Evolutionary conservation across 495 filamentous ascomycete species (phyloP).

Genomic region (Penicillium coffeae): DNA sequence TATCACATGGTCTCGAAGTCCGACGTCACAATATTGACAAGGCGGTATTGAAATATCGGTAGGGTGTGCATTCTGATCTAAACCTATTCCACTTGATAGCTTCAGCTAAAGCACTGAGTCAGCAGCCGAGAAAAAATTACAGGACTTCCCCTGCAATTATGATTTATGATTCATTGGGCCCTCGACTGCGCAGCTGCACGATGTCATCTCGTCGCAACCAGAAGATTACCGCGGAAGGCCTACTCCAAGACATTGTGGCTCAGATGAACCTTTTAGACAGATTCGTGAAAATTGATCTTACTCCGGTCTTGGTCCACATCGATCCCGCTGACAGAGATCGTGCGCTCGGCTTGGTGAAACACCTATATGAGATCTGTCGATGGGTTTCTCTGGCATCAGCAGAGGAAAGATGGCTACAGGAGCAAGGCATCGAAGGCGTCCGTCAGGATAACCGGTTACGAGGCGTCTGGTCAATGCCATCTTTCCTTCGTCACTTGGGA

Average conservation of each 20-base stretch:
- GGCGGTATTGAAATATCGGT: no score
- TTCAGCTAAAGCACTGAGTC: not conserved
- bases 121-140: not conserved
- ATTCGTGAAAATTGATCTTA: not conserved
- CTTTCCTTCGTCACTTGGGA: constrained; percentile 7
- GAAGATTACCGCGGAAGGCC: not conserved
- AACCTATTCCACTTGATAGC: not conserved
- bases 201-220: not conserved
- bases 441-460: not conserved
- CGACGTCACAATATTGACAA: not conserved
- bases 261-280: not conserved
- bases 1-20: not conserved
- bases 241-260: not conserved
- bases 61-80: not conserved
- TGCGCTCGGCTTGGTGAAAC: not conserved
- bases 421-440: not conserved
- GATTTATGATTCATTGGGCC: not conserved
- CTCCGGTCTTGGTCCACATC: not conserved
- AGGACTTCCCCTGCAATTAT: not conserved
- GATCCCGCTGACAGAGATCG: not conserved
- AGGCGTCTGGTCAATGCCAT: not conserved
- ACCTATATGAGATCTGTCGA: not conserved
- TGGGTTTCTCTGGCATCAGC: constrained; percentile 3
- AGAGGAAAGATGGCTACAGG: constrained; percentile 3
- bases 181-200: not conserved